These are phyloP conservation scores for Plasmodium blacklocki DNA, from an alignment of 169 alveolate genomes.

Conservation along the genomic window DNA sequence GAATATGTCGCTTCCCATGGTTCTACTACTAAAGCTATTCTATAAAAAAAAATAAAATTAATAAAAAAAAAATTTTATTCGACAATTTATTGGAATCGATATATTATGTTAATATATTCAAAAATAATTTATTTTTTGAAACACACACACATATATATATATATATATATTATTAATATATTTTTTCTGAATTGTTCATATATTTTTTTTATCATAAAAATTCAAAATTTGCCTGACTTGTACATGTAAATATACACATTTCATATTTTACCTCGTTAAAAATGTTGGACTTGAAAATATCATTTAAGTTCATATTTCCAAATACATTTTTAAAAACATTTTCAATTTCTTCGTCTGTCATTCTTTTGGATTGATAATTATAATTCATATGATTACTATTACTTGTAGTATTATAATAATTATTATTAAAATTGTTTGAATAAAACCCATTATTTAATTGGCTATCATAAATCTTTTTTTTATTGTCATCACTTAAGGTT, in stretches of 20 bases:
- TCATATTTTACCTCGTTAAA: conserved; percentile 41
- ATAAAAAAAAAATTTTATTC: no score
- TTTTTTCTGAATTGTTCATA: neutral
- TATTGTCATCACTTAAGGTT: conserved; percentile 94
- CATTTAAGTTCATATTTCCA: conserved; percentile 62
- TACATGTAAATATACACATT: neutral
- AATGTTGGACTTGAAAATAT: conserved; percentile 44
- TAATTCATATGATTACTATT: conserved; percentile 18
- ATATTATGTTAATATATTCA: neutral
- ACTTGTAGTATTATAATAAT: conserved; percentile 8
- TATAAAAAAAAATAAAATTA: neutral
- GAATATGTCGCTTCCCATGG: conserved; percentile 28
- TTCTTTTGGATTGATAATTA: conserved; percentile 38
- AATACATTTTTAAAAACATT: conserved; percentile 70
- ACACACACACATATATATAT: neutral
- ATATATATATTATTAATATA: neutral
- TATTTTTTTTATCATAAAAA: no score
- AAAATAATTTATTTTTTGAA: neutral
- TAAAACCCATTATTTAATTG: conserved; percentile 66
- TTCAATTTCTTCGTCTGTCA: conserved; percentile 74
- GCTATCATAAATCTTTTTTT: conserved; percentile 92
- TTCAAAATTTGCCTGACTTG: neutral
- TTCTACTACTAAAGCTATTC: conserved; percentile 16
- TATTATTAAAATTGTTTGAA: conserved; percentile 10
- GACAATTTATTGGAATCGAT: neutral